Conservation (phyloP, 345 rosid genomes). For the Camelina neglecta region DNA sequence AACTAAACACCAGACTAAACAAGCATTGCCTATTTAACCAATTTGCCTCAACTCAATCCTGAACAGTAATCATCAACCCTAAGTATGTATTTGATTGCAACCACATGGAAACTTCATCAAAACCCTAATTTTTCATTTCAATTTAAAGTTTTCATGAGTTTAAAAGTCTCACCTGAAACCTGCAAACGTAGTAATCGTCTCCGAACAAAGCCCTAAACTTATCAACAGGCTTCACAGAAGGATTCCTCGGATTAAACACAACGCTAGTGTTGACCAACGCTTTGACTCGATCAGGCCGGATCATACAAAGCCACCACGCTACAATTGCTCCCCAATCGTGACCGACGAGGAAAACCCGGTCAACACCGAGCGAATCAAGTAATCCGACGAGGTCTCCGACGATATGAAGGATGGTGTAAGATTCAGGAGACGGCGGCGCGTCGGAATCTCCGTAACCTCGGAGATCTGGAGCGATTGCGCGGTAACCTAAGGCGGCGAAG, state of each 20-base stretch:
- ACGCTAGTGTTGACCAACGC: conserved; percentile 73
- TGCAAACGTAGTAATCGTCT: conserved; percentile 71
- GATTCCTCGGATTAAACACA: conserved; percentile 56
- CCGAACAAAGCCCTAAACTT: conserved; percentile 54
- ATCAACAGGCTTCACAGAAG: conserved; percentile 52
- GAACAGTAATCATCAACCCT: background rate
- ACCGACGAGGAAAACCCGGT: conserved; percentile 65
- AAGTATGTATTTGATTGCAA: background rate
- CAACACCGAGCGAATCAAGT: conserved; percentile 49
- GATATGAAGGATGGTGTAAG: conserved; percentile 58
- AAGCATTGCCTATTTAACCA: background rate
- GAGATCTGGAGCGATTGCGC: conserved; percentile 77
- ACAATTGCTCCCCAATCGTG: conserved; percentile 81
- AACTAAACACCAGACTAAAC: conserved; percentile 25
- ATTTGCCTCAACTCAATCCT: background rate
- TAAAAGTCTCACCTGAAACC: conserved; percentile 64
- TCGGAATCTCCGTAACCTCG: conserved; percentile 79
- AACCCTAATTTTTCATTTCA: background rate
- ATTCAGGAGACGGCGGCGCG: conserved; percentile 48
- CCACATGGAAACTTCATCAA: background rate
- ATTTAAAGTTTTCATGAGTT: background rate
- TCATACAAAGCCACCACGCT: conserved; percentile 67
- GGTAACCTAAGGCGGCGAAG: conserved; percentile 63
- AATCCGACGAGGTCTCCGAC: conserved; percentile 65
- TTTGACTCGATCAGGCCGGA: conserved; percentile 71